A percentile compares a stretch with the other conserved stretches of the same genome.
These are phyloP conservation scores for Vicia villosa DNA, from an alignment of 306 rosid species.

Conservation along the genomic window DNA sequence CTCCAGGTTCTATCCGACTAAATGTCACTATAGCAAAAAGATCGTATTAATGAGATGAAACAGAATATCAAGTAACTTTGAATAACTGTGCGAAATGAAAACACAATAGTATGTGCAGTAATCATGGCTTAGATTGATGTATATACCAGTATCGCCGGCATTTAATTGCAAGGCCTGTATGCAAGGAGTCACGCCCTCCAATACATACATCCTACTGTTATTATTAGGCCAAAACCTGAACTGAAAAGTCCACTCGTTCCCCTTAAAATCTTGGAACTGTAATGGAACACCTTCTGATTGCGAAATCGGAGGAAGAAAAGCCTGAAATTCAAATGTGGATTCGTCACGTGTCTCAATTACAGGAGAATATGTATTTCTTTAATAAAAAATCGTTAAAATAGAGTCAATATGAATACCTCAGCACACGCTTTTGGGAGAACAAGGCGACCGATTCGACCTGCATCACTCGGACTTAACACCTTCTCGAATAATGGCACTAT, in stretches of 20 bases:
- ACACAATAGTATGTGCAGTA: too few relatives aligned
- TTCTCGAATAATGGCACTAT: conserved; percentile 95
- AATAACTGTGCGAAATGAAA: too few relatives aligned
- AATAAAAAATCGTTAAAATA: neutral
- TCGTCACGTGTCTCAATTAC: conserved; percentile 27
- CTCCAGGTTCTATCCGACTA: conserved; percentile 84
- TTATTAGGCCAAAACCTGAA: conserved; percentile 99
- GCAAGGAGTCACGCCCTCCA: conserved; percentile 98
- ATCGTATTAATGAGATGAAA: neutral
- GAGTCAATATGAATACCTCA: conserved; percentile 57
- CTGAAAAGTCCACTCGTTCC: conserved; percentile 95
- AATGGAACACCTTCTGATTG: conserved; percentile 94
- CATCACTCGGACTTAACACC: conserved; percentile 95
- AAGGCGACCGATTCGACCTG: conserved; percentile 94
- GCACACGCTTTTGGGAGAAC: conserved; percentile 99
- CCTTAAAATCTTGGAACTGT: conserved; percentile 78
- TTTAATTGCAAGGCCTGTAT: conserved; percentile 77
- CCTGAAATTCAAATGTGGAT: conserved; percentile 52
- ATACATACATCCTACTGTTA: conserved; percentile 97
- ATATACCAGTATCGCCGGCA: conserved; percentile 94
- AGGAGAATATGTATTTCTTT: conserved; percentile 15
- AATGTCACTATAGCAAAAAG: conserved; percentile 67
- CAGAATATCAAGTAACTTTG: too few relatives aligned
- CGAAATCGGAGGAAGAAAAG: conserved; percentile 79
- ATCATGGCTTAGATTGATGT: conserved; percentile 34